Conservation (phyloP, 78 protist species). For the Dictyostelium purpureum region DNA sequence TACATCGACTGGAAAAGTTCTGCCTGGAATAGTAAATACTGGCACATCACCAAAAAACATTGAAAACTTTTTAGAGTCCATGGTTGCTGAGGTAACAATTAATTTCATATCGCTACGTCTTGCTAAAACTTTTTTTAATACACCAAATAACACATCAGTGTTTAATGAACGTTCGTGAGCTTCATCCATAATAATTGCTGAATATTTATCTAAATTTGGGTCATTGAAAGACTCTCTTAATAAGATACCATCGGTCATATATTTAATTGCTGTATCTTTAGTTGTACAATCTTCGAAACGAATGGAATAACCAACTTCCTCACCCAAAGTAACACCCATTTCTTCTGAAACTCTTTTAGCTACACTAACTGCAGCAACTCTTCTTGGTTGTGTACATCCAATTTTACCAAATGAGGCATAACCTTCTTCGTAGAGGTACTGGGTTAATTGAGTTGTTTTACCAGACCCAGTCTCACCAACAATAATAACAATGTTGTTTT, state of each 20-base stretch:
- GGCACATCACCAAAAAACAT: constrained; percentile 96
- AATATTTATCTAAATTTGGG: constrained; percentile 88
- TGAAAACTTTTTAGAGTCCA: constrained; percentile 97
- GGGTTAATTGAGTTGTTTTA: constrained; percentile 98
- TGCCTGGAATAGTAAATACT: constrained; percentile 94
- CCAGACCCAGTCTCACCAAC: constrained; percentile 99
- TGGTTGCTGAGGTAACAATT: constrained; percentile 99
- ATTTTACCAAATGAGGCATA: constrained; percentile 88
- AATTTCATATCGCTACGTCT: constrained; percentile 95
- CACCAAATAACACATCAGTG: constrained; percentile 98
- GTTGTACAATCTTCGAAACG: constrained; percentile 95
- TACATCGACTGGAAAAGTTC: constrained; percentile 98
- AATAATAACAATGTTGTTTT: constrained; percentile 84
- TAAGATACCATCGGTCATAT: constrained; percentile 99
- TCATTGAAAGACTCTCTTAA: constrained; percentile 95
- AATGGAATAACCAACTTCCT: constrained; percentile 92
- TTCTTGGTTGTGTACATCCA: constrained; percentile 99
- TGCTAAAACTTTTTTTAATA: constrained; percentile 81
- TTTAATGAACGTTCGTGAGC: constrained; percentile 99
- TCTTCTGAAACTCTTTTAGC: constrained; percentile 98
- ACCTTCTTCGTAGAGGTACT: constrained; percentile 97
- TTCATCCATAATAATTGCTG: constrained; percentile 97
- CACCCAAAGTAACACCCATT: constrained; percentile 86
- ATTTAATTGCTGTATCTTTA: constrained; percentile 90
- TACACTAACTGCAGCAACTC: constrained; percentile 98